A percentile compares a stretch with the other conserved stretches of the same genome.
phyloP scores from a whole-genome alignment of 1,284 basidiomycete genomes.

The Ganoderma leucocontextum region DNA sequence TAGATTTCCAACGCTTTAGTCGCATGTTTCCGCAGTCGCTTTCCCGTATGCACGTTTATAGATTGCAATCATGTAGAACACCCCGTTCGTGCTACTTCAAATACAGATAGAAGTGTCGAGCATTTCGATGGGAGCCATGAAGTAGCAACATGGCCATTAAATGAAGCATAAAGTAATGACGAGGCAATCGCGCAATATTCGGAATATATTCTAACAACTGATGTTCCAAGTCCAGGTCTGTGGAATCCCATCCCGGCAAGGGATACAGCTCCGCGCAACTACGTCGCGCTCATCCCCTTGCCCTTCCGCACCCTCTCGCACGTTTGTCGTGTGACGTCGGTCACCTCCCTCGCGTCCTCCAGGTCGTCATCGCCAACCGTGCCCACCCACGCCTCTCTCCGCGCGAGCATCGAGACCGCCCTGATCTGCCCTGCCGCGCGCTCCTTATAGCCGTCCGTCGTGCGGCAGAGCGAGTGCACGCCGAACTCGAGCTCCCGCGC shows the following conservation, averaged over 20 bases:
- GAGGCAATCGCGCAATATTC: not conserved
- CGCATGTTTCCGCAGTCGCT: not conserved
- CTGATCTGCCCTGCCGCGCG: slow-evolving; percentile 43
- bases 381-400: slow-evolving; percentile 38
- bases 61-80: not conserved
- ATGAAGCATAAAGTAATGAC: not conserved
- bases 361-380: slow-evolving; percentile 39
- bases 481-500: slow-evolving; percentile 56
- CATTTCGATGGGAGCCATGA: too few species aligned
- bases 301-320: slow-evolving; percentile 26
- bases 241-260: not conserved
- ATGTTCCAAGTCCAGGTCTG: not conserved
- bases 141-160: not conserved
- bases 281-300: slow-evolving; percentile 1
- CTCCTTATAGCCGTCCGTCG: slow-evolving; percentile 52
- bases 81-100: not conserved
- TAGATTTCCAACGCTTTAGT: not conserved
- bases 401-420: slow-evolving; percentile 43
- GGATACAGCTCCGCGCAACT: not conserved
- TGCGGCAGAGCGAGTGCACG: slow-evolving; percentile 54
- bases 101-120: too few species aligned
- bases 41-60: not conserved
- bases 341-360: slow-evolving; percentile 50
- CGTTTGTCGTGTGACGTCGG: slow-evolving; percentile 42
- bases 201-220: not conserved